Conservation (phyloP, 225 moss, liverwort and hornwort genomes). For the Ulota crispa region DNA sequence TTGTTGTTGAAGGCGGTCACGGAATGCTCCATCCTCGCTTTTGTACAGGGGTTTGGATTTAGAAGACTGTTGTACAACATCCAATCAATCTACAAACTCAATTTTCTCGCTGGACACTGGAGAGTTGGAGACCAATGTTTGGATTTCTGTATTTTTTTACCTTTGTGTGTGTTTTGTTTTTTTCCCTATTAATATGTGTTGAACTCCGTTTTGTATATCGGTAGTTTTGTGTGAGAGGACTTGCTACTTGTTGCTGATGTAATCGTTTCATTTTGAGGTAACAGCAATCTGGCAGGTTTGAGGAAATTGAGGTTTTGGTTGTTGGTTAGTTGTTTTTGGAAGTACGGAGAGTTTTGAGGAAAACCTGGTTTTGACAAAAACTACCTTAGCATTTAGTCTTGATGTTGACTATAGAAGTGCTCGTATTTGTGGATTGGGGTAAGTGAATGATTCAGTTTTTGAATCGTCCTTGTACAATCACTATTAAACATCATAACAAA, state of each 20-base stretch:
- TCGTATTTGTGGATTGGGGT: no score
- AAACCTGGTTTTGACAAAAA: no score
- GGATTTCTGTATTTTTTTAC: neutral
- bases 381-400: no score
- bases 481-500: no score
- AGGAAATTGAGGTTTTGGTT: no score
- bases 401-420: no score
- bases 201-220: neutral
- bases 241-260: neutral
- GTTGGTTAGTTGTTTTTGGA: no score
- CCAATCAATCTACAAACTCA: conserved; percentile 2
- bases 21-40: neutral
- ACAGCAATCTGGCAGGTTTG: no score
- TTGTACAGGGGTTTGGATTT: conserved; percentile 6
- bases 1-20: neutral
- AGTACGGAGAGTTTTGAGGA: no score
- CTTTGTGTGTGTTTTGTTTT: no score
- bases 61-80: neutral
- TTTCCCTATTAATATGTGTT: neutral
- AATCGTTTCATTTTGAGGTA: neutral
- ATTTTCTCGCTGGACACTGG: neutral
- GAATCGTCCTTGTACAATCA: no score
- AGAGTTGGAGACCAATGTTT: neutral
- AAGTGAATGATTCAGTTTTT: no score
- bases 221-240: neutral